Conservation (phyloP, 495 filamentous ascomycete genomes). For the Neurospora intermedia region DNA sequence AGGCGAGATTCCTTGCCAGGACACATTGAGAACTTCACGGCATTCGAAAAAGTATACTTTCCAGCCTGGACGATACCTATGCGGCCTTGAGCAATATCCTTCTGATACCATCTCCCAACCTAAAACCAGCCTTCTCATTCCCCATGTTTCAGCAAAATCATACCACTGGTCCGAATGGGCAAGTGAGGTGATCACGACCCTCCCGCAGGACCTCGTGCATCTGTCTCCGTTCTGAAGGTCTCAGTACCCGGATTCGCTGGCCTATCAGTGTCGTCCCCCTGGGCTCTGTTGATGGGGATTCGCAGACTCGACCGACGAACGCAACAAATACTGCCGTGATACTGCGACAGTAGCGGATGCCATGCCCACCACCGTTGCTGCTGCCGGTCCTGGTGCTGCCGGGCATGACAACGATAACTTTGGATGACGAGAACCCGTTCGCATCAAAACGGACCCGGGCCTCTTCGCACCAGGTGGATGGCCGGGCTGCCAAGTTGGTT, state of each 20-base stretch:
- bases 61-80: not conserved
- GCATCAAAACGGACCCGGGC: constrained; percentile 1
- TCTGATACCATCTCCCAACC: not conserved
- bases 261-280: not conserved
- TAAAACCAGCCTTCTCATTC: not conserved
- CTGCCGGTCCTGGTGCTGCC: not conserved
- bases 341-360: not conserved
- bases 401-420: not conserved
- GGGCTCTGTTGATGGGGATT: not conserved
- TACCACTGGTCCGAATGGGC: not conserved
- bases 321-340: not conserved
- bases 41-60: not conserved
- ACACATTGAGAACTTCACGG: not conserved
- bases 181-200: not conserved
- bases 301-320: not conserved
- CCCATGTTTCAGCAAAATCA: not conserved
- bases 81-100: not conserved
- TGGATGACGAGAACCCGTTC: constrained; percentile 7
- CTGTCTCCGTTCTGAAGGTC: not conserved
- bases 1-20: not conserved
- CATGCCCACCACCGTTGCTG: not conserved
- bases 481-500: not conserved
- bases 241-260: not conserved
- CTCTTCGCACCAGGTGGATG: not conserved
- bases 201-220: not conserved